Percentiles rank a stretch among this genome's conserved stretches.
Evolutionary conservation across 1,284 basidiomycete genomes (phyloP).

Genomic region (Cryptococcus floricola): DNA sequence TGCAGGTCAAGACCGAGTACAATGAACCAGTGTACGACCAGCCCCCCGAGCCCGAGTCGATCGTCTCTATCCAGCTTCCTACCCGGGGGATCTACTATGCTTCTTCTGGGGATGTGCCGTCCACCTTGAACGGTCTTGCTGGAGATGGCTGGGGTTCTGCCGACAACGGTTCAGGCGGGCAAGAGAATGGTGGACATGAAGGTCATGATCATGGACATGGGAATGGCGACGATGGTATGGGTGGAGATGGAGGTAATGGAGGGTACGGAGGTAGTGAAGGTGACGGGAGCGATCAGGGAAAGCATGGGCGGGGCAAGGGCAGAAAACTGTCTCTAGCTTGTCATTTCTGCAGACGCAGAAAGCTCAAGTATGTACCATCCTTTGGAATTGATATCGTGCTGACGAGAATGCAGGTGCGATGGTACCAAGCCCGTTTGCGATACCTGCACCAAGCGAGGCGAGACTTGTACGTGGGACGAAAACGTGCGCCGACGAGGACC

Average conservation of each 20-base stretch:
- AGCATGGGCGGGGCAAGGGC: conserved; percentile 2
- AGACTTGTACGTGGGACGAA: conserved; percentile 48
- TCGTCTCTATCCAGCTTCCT: too few relatives aligned
- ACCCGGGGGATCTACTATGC: not conserved
- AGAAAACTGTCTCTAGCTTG: conserved; percentile 49
- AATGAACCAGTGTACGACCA: not conserved
- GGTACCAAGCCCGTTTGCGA: conserved; percentile 45
- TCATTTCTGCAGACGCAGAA: conserved; percentile 50
- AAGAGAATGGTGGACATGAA: not conserved
- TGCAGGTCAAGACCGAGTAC: not conserved
- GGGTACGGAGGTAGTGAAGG: not conserved
- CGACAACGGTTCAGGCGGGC: not conserved
- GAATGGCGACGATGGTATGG: too few relatives aligned
- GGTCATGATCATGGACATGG: conserved; percentile 2
- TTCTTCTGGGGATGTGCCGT: not conserved
- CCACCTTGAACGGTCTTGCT: not conserved
- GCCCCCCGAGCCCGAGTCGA: not conserved
- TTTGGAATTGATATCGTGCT: not conserved
- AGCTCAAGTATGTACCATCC: conserved; percentile 45
- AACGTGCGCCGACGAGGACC: conserved; percentile 50
- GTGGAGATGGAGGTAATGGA: not conserved
- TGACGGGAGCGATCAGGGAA: conserved; percentile 1
- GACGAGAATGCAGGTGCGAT: conserved; percentile 38
- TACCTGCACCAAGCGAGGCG: conserved; percentile 44
- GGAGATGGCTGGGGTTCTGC: conserved; percentile 4